Evolutionary conservation across 495 filamentous ascomycete genomes (phyloP).

Genomic region (Xylaria curta): DNA sequence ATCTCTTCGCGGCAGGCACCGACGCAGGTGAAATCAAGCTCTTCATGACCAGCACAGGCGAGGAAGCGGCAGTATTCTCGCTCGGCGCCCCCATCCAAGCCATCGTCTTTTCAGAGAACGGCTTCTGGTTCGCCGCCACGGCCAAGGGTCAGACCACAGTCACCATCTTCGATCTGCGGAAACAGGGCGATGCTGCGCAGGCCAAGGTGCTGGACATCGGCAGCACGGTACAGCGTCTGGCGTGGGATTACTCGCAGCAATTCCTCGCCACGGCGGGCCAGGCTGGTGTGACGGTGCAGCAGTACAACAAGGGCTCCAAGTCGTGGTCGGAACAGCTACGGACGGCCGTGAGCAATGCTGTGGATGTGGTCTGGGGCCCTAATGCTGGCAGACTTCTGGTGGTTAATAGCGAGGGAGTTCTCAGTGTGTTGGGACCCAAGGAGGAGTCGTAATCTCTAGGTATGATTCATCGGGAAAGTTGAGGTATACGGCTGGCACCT

Average conservation of each 20-base stretch:
- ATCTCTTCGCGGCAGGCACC: slow-evolving; percentile 86
- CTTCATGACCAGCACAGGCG: slow-evolving; percentile 79
- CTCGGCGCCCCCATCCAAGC: slow-evolving; percentile 71
- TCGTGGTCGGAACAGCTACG: slow-evolving; percentile 86
- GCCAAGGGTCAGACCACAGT: slow-evolving; percentile 74
- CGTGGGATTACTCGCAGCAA: slow-evolving; percentile 96
- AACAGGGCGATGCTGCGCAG: slow-evolving; percentile 73
- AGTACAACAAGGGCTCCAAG: slow-evolving; percentile 83
- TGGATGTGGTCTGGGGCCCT: slow-evolving; percentile 77
- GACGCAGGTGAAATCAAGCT: slow-evolving; percentile 79
- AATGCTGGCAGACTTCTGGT: slow-evolving; percentile 75
- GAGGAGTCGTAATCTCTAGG: slow-evolving; percentile 42
- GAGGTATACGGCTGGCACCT: neutral
- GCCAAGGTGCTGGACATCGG: slow-evolving; percentile 85
- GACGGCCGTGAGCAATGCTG: slow-evolving; percentile 72
- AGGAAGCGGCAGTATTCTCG: slow-evolving; percentile 72
- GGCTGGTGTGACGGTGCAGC: slow-evolving; percentile 82
- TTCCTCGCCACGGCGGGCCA: slow-evolving; percentile 85
- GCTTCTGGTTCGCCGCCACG: slow-evolving; percentile 89
- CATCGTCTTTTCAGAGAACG: slow-evolving; percentile 93
- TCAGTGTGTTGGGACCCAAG: slow-evolving; percentile 65
- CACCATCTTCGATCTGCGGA: slow-evolving; percentile 90
- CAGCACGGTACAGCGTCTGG: slow-evolving; percentile 69
- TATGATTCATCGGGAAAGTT: neutral
- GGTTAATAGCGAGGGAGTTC: slow-evolving; percentile 73